Percentiles rank a stretch among this genome's conserved stretches.
Conservation (phyloP, 1,139 yeast species). For the Arxiozyma slooffiae region DNA sequence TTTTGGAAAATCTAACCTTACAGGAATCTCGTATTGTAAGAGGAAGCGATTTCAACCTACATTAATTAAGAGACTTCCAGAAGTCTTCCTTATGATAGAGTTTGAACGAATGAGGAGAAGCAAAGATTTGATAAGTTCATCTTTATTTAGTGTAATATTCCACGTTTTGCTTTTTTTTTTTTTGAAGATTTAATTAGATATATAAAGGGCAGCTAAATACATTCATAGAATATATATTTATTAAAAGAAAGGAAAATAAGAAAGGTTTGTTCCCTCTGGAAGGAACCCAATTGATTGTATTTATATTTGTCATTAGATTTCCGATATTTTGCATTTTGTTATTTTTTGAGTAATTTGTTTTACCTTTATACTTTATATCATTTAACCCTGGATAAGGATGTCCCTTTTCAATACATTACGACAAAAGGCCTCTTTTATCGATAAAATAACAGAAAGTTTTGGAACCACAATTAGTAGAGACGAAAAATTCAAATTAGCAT, state of each 20-base stretch:
- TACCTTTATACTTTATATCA: background rate
- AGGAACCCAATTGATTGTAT: no score
- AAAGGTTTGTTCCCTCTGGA: no score
- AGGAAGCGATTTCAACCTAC: no score
- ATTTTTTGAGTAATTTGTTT: no score
- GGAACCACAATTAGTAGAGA: conserved; percentile 39
- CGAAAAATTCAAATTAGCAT: conserved; percentile 58
- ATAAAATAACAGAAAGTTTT: conserved; percentile 29
- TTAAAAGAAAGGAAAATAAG: background rate
- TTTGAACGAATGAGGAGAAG: background rate
- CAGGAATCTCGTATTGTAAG: background rate
- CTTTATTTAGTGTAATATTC: background rate
- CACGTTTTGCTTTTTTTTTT: background rate
- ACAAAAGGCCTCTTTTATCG: conserved; percentile 42
- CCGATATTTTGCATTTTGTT: no score
- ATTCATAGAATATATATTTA: background rate
- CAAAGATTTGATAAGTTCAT: no score
- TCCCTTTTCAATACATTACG: conserved; percentile 43
- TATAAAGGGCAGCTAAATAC: background rate
- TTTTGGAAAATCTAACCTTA: no score
- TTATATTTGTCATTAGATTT: no score
- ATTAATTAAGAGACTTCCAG: no score
- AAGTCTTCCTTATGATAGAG: background rate
- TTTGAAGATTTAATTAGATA: no score
- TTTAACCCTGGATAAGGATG: conserved; percentile 29